Percentiles rank a stretch among this genome's conserved stretches.
Evolutionary conservation across 257 asterid species (phyloP).

Genomic region (Thymus mandschuricus): DNA sequence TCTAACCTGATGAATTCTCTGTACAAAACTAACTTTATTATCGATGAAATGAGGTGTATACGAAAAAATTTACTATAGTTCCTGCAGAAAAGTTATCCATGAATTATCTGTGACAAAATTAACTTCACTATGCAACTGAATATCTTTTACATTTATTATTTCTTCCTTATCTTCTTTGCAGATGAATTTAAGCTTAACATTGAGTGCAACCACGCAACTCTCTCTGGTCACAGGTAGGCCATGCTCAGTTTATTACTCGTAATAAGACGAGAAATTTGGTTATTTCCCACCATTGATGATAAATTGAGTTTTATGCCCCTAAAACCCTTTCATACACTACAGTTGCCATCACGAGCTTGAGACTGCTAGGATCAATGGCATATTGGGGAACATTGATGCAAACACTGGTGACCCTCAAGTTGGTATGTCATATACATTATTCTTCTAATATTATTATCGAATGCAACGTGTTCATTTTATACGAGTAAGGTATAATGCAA

Average conservation of each 20-base stretch:
- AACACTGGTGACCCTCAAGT: conserved; percentile 94
- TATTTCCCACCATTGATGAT: not conserved
- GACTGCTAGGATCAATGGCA: conserved; percentile 96
- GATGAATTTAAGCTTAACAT: conserved; percentile 93
- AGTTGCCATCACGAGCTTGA: conserved; percentile 63
- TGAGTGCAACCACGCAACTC: conserved; percentile 98
- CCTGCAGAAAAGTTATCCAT: too few relatives aligned
- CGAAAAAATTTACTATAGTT: not conserved
- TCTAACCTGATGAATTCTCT: not conserved
- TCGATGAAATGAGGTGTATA: not conserved
- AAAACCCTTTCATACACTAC: conserved; percentile 15
- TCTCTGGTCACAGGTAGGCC: conserved; percentile 88
- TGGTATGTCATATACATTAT: conserved; percentile 41
- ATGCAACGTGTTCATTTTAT: not conserved
- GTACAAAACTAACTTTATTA: not conserved
- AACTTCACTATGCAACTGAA: not conserved
- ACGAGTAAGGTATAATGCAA: not conserved
- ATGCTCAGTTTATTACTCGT: conserved; percentile 9
- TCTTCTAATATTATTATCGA: not conserved
- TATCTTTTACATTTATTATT: not conserved
- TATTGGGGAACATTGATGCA: conserved; percentile 93
- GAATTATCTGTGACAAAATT: not conserved
- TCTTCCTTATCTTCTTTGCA: conserved; percentile 34
- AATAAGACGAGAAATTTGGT: not conserved
- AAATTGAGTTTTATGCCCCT: not conserved